Evolutionary conservation across 106 monocot species (phyloP).

Genomic region (Dioscorea alata): DNA sequence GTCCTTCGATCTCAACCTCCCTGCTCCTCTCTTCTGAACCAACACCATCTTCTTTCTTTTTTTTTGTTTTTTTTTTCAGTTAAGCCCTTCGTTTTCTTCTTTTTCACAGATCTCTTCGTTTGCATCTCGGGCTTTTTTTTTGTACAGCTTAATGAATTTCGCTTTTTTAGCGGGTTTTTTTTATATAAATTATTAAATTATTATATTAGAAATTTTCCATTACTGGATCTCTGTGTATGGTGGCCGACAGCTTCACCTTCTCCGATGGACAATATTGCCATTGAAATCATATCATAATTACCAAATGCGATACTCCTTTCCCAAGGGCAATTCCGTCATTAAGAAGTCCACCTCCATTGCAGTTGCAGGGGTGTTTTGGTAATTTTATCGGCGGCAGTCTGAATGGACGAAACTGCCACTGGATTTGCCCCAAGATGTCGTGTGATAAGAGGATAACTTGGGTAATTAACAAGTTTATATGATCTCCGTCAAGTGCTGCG

Average conservation of each 20-base stretch:
- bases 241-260: conserved; percentile 6
- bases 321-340: too few relatives aligned
- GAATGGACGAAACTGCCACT: neutral
- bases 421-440: too few relatives aligned
- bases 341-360: too few relatives aligned
- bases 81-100: neutral
- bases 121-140: neutral
- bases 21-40: conserved; percentile 21
- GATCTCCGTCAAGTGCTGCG: too few relatives aligned
- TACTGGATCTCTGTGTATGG: neutral
- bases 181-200: neutral
- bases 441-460: neutral
- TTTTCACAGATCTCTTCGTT: neutral
- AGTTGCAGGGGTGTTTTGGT: too few relatives aligned
- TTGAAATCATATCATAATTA: neutral
- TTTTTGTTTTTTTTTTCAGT: neutral
- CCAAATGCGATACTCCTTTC: neutral
- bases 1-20: conserved; percentile 32
- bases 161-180: too few relatives aligned
- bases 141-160: conserved; percentile 7
- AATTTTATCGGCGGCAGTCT: too few relatives aligned
- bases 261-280: neutral
- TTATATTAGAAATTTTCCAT: neutral
- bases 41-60: neutral
- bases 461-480: neutral